Conservation (phyloP, 495 filamentous ascomycete genomes). For the Rusavskia elegans region DNA sequence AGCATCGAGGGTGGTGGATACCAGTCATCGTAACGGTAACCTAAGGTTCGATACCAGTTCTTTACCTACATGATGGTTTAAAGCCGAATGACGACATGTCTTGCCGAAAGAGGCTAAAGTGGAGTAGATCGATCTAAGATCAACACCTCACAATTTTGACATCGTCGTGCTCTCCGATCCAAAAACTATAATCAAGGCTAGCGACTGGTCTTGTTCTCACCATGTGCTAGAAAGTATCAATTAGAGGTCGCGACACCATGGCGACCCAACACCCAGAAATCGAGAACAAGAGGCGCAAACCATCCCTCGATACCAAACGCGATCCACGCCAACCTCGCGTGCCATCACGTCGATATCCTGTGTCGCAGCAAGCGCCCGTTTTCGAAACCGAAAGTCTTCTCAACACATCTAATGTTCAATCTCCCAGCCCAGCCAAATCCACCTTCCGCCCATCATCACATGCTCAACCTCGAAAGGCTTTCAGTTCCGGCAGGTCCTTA, state of each 20-base stretch:
- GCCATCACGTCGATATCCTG: conserved; percentile 4
- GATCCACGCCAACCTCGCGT: conserved; percentile 9
- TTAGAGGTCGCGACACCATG: conserved; percentile 2
- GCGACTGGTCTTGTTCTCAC: not conserved
- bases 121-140: too few relatives aligned
- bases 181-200: too few relatives aligned
- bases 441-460: conserved; percentile 2
- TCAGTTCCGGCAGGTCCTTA: conserved; percentile 4
- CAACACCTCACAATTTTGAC: too few relatives aligned
- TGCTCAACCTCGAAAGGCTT: conserved; percentile 7
- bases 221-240: not conserved
- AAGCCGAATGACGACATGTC: too few relatives aligned
- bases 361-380: conserved; percentile 13
- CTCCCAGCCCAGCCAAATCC: conserved; percentile 9
- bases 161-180: too few relatives aligned
- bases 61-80: too few relatives aligned
- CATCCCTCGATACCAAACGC: conserved; percentile 8
- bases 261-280: conserved; percentile 3
- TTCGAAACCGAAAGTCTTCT: conserved; percentile 15
- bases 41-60: too few relatives aligned
- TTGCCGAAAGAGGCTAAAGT: too few relatives aligned
- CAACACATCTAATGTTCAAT: conserved; percentile 4
- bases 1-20: too few relatives aligned
- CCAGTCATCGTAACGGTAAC: too few relatives aligned
- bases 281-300: conserved; percentile 7